Conservation (phyloP, 2,329 filamentous ascomycete genomes). For the Aspergillus viridinutans region DNA sequence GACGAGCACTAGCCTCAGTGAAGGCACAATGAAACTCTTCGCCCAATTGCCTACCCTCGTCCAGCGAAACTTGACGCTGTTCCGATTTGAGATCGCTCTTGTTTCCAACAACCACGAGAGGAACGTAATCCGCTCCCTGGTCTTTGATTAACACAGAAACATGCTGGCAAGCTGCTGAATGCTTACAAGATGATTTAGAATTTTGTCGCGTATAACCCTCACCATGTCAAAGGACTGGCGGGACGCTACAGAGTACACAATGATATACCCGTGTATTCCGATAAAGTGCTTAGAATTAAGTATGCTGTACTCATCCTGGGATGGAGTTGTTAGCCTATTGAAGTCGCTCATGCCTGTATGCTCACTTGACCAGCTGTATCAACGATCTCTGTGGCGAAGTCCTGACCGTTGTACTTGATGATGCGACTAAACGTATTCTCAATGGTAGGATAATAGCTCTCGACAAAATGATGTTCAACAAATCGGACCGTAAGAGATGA, state of each 20-base stretch:
- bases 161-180: neutral
- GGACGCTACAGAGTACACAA: conserved; percentile 95
- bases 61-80: conserved; percentile 81
- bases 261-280: conserved; percentile 97
- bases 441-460: conserved; percentile 98
- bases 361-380: conserved; percentile 91
- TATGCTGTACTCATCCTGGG: conserved; percentile 94
- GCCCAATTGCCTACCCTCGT: conserved; percentile 79
- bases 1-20: conserved; percentile 90
- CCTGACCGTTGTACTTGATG: conserved; percentile 87
- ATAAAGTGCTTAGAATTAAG: conserved; percentile 99
- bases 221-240: conserved; percentile 97
- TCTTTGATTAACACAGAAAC: neutral
- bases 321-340: conserved; percentile 9
- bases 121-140: conserved; percentile 86
- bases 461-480: conserved; percentile 96
- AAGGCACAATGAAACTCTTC: conserved; percentile 88
- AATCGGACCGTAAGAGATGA: conserved; percentile 95
- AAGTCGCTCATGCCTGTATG: conserved; percentile 6
- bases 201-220: conserved; percentile 92
- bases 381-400: conserved; percentile 94
- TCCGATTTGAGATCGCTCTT: conserved; percentile 92
- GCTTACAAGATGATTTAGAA: conserved; percentile 85
- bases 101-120: conserved; percentile 92
- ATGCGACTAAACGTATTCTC: conserved; percentile 98